Conservation (phyloP, 2,329 filamentous ascomycete species). For the Lachnellula suecica region DNA sequence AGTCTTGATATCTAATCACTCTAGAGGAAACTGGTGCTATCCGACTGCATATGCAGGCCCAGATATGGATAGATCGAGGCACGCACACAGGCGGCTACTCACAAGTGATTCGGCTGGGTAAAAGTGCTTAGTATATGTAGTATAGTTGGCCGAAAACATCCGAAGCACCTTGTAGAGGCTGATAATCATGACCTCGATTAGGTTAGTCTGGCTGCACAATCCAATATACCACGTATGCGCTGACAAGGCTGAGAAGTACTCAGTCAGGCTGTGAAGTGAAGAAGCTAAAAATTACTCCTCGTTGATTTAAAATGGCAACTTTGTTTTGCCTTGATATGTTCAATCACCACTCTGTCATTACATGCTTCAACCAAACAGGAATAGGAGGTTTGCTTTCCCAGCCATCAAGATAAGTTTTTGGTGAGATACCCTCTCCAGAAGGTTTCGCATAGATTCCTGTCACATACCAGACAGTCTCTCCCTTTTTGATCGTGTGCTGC, state of each 20-base stretch:
- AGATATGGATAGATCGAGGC: background rate
- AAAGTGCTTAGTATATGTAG: background rate
- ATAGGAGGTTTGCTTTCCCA: constrained; percentile 60
- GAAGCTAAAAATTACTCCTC: too few species aligned
- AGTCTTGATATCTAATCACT: too few species aligned
- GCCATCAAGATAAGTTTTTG: constrained; percentile 53
- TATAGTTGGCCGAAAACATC: background rate
- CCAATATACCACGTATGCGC: background rate
- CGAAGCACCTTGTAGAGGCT: background rate
- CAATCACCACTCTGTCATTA: constrained; percentile 13
- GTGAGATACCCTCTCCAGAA: constrained; percentile 49
- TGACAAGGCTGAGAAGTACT: too few species aligned
- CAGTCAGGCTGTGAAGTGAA: too few species aligned
- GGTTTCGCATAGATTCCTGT: constrained; percentile 72
- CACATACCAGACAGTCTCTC: constrained; percentile 63
- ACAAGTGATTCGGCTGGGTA: background rate
- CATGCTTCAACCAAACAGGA: constrained; percentile 57
- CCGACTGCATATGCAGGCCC: background rate
- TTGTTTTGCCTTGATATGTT: too few species aligned
- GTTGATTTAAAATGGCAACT: too few species aligned
- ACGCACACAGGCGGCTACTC: background rate
- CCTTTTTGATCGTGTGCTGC: constrained; percentile 58
- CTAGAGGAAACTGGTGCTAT: background rate
- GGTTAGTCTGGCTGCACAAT: background rate
- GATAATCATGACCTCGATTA: too few species aligned